Base-by-base conservation (phyloP, 805 yeast species). In the Barnettozyma californica region DNA sequence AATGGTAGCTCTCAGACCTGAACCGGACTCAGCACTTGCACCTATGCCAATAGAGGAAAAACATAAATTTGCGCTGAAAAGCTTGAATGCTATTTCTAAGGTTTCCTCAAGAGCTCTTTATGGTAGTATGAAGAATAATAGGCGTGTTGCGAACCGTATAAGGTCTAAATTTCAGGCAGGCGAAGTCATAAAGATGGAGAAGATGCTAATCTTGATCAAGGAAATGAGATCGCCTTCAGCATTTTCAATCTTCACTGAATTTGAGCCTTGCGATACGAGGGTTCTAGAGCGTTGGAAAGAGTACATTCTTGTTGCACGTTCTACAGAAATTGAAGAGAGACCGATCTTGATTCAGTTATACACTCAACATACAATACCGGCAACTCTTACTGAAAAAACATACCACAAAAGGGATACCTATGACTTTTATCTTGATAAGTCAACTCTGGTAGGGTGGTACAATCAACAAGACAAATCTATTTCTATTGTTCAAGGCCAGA, bases 221-320 rank as follows among this genome's bases (percentile, higher is more conserved):
- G 50, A 59, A 8, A 59, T 71, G 1, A 39, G 54, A 6, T 58
- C 61, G n/a, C 50, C 47, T 4, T 23, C 51, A 7, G 49, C 54
- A 1, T 43, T 44, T 11, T 59, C 58, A 11, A 63, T 70, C 5
- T 73, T 76, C 50, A 70, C 74, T 13, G 88, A 82, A 51, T 60
- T 65, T 9, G 81, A 78, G 48, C 68, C 74, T 1, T 69, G 72
- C 23, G 79, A 78, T 37, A 71, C 87, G 0, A 66, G 84, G 45
- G 74, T 86, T 1, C 52, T 73, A 9, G 91, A 87, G 49, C 67
- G 89, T 43, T 89, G 97, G 94, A 79, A 75, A 51, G 97, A 91
- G 61, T 87, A 81, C 60, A 68, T 80, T 25, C 84, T 86, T 2
- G 88, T 86, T 2, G 82, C 84, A 1, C 69, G 92, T 50, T 75